Evolutionary conservation across 2,329 filamentous ascomycete genomes (phyloP), one percentile per base, ranked within the genome.

Genomic region (Sporothrix dimorphospora): DNA sequence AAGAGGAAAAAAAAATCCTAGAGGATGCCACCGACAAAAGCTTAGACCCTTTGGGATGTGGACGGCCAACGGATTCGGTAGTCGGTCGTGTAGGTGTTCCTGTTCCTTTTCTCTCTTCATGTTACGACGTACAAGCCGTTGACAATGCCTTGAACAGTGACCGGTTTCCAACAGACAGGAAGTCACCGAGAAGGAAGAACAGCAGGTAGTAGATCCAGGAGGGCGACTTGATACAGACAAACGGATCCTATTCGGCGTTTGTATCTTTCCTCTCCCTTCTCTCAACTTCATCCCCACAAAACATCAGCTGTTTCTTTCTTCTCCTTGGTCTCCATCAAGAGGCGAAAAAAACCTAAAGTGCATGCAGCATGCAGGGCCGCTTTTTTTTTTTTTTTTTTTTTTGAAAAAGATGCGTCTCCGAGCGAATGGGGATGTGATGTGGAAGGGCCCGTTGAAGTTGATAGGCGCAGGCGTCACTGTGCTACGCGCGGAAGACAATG

Each of bases 281-380:
- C 7, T 27, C 51, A 24, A 9, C 42, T 53, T 51, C n/a, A 4
- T 47, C 61, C 38, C 40, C 61, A 49, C 45, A 40, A 30, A 63
- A 53, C 9, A 53, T 53, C 65, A 53, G 47, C 47, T 68, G 65
- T 49, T 53, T 53, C 27, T 24, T 40, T 38, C 27, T 34, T 6
- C 7, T 4, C 7, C 2, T 55, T 21, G 6, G 42, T 49, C 16
- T n/a, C 45, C 21, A 27, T 12, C n/a, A 7, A 27, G 8, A 21
- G 7, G n/a, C 21, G 2, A 27, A 11, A 55, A 59, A 34, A 30
- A 38, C 21, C 12, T 19, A 14, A 42, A 55, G 49, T 30, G 66
- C 66, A 40, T 53, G 66, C 66, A 40, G n/a, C 49, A 55, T 69
- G 49, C 66, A 57, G 65, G n/a, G 19, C 42, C 42, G 63, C 40